Evolutionary conservation across 2,329 filamentous ascomycete species (phyloP), one percentile per base, ranked within the genome.

Genomic region (Arachnopeziza araneosa): DNA sequence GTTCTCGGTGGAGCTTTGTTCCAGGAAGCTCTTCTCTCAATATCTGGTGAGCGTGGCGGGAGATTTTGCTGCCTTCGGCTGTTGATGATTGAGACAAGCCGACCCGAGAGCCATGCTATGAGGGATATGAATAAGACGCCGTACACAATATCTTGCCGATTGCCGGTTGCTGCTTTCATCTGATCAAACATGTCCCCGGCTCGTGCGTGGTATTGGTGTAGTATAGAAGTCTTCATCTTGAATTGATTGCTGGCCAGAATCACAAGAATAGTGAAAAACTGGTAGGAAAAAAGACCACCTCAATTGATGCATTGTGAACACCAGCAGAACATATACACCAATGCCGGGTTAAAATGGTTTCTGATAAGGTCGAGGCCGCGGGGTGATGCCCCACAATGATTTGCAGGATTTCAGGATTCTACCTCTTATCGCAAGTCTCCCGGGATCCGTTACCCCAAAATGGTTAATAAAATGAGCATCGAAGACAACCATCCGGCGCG

Each of bases 1-100:
- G 67, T 65, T 60, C 70, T 67, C 30, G 58, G n/a, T 9, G 67
- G 67, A 8, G 66, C 62, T 59, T 72, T 72, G 52, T 12, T 44
- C 36, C 36, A 44, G 6, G 36, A 44, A 14, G 59, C 60, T n/a
- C 64, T 62, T 55, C 70, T 71, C 58, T 71, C 70, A 54, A 72
- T 58, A 54, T 69, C 68, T 50, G 70, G 69, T 14, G 70, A 72
- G 36, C 36, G 36, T 44, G 36, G 36, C 12, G 36, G 36, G 10
- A 44, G 10, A 44, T 44, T 44, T 44, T 14, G 17, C 17, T 44
- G 36, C 17, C 36, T 44, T 44, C 17, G 6, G 17, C 10, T 5
- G 17, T 44, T 44, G 36, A 44, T 44, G 36, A 44, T 44, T 44
- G 36, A 17, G 12, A 44, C 36, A 44, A 44, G 12, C 44, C 62